These are phyloP conservation scores for Trichoderma pleuroti DNA, from an alignment of 2,329 filamentous ascomycete genomes.

Conservation along the genomic window DNA sequence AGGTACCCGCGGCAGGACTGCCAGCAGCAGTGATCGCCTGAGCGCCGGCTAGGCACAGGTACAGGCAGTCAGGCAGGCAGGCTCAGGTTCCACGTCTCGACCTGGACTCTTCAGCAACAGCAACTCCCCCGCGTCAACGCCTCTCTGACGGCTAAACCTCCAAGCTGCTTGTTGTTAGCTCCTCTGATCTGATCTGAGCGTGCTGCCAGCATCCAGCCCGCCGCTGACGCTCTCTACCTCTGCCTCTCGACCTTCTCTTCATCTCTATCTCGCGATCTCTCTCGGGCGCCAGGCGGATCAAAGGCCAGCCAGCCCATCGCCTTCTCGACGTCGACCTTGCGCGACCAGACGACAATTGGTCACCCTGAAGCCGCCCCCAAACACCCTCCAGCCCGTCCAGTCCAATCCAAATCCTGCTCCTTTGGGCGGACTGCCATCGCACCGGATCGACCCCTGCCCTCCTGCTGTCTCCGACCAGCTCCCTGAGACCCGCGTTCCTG, in stretches of 20 bases:
- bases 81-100: not conserved
- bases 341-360: constrained; percentile 19
- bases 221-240: constrained; percentile 7
- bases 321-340: constrained; percentile 7
- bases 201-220: not conserved
- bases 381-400: not conserved
- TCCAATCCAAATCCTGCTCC: constrained; percentile 5
- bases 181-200: not conserved
- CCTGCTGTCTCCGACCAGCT: constrained; percentile 18
- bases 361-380: constrained; percentile 1
- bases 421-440: not conserved
- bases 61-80: not conserved
- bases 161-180: constrained; percentile 9
- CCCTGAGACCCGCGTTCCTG: constrained; percentile 19
- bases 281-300: not conserved
- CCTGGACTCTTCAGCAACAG: constrained; percentile 1
- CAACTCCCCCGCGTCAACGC: constrained; percentile 16
- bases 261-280: not conserved
- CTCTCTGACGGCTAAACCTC: constrained; percentile 14
- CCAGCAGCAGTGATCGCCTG: not conserved
- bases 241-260: not conserved
- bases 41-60: not conserved
- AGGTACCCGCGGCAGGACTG: constrained; percentile 3
- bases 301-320: not conserved
- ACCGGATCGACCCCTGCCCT: constrained; percentile 8